Conservation (phyloP, 1,139 yeast species). For the Blastobotrys niveus region DNA sequence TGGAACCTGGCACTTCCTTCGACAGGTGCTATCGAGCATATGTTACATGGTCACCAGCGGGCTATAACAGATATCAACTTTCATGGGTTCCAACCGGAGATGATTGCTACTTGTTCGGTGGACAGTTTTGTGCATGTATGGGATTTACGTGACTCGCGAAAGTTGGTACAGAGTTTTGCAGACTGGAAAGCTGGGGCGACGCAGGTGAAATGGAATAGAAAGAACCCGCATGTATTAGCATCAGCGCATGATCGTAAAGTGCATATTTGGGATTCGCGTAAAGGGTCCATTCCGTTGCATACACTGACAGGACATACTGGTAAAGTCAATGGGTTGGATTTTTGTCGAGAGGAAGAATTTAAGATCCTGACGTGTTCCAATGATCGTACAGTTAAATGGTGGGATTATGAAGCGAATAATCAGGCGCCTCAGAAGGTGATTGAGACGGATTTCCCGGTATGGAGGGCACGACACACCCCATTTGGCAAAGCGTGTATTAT, state of each 20-base stretch:
- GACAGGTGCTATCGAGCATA: conserved; percentile 73
- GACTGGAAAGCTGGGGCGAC: conserved; percentile 95
- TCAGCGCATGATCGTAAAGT: conserved; percentile 78
- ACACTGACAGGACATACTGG: conserved; percentile 69
- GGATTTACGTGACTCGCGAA: conserved; percentile 77
- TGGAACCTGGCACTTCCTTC: conserved; percentile 86
- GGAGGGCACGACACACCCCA: conserved; percentile 83
- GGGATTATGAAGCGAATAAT: conserved; percentile 54
- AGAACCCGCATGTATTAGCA: conserved; percentile 70
- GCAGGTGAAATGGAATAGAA: conserved; percentile 89
- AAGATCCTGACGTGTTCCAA: conserved; percentile 76
- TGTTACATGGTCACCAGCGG: conserved; percentile 80
- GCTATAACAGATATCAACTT: conserved; percentile 96
- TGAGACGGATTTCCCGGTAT: conserved; percentile 73
- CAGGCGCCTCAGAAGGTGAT: conserved; percentile 54
- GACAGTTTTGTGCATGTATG: conserved; percentile 83
- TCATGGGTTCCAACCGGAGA: conserved; percentile 80
- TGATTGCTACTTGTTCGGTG: conserved; percentile 89
- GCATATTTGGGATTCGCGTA: conserved; percentile 81
- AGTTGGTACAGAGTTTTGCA: conserved; percentile 72
- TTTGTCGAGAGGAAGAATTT: conserved; percentile 54
- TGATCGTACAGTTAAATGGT: conserved; percentile 78
- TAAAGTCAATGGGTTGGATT: conserved; percentile 85
- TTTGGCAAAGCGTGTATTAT: conserved; percentile 89
- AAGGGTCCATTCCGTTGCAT: conserved; percentile 69